Evolutionary conservation across 306 rosid species (phyloP).

Genomic region (Prosopis cineraria): DNA sequence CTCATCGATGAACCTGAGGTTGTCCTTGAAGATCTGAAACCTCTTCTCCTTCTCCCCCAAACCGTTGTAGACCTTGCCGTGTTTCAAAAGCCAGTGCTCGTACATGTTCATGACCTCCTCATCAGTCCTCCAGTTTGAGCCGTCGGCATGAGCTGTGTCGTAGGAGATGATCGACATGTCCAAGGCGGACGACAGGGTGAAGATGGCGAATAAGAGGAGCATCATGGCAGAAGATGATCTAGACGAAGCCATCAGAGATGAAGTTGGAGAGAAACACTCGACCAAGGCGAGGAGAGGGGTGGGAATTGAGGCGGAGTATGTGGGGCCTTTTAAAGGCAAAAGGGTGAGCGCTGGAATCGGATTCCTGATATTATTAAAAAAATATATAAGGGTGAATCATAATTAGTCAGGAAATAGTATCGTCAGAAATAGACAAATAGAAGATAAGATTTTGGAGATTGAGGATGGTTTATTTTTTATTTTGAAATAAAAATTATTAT

Average conservation of each 20-base stretch:
- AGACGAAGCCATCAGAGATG: constrained; percentile 48
- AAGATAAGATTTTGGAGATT: not conserved
- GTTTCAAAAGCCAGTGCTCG: constrained; percentile 73
- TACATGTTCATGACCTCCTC: constrained; percentile 62
- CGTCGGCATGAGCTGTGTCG: constrained; percentile 42
- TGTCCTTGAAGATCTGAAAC: constrained; percentile 82
- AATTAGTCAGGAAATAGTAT: not conserved
- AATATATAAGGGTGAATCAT: not conserved
- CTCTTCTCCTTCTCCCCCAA: constrained; percentile 75
- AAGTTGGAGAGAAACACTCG: not conserved
- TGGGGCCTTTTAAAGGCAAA: constrained; percentile 51
- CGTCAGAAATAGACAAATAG: not conserved
- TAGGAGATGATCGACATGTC: constrained; percentile 75
- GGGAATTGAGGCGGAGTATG: constrained; percentile 16
- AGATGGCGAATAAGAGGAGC: constrained; percentile 33
- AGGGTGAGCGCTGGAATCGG: not conserved
- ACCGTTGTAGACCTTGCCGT: constrained; percentile 64
- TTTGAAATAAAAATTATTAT: too few relatives aligned
- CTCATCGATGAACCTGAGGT: constrained; percentile 72
- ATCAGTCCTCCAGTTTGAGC: constrained; percentile 55
- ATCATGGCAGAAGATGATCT: constrained; percentile 24
- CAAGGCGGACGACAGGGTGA: constrained; percentile 54
- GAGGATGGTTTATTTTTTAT: too few relatives aligned
- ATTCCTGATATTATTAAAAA: not conserved
- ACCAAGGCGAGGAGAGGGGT: not conserved